These are phyloP conservation scores for Candida mattraensis DNA, from an alignment of 805 yeast genomes.

Conservation along the genomic window DNA sequence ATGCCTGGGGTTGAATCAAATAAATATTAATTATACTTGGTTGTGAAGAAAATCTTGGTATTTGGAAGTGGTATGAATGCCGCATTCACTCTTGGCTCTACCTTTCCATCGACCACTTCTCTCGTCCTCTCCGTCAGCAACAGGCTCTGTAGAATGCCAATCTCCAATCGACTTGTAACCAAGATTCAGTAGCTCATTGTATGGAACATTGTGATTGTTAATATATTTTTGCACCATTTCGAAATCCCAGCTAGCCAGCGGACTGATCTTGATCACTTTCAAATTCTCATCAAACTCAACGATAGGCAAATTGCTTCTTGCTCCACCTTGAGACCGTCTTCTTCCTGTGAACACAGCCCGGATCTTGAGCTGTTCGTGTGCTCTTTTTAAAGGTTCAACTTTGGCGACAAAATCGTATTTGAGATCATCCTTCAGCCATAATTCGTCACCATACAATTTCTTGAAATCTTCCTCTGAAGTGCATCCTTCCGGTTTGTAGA, in stretches of 20 bases:
- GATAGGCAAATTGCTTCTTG: slow-evolving; percentile 67
- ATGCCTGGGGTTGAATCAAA: too few species aligned
- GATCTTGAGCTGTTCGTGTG: slow-evolving; percentile 71
- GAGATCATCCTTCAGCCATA: slow-evolving; percentile 84
- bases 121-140: slow-evolving; percentile 89
- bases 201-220: slow-evolving; percentile 72
- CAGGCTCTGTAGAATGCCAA: slow-evolving; percentile 92
- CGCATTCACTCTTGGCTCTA: slow-evolving; percentile 88
- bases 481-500: slow-evolving; percentile 65
- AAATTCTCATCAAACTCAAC: slow-evolving; percentile 72
- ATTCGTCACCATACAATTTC: slow-evolving; percentile 62
- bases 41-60: slow-evolving; percentile 58
- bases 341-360: slow-evolving; percentile 90
- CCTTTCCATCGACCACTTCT: slow-evolving; percentile 98
- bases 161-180: slow-evolving; percentile 95
- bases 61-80: slow-evolving; percentile 80
- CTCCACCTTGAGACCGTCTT: slow-evolving; percentile 87
- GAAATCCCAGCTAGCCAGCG: slow-evolving; percentile 82
- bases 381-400: slow-evolving; percentile 89
- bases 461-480: slow-evolving; percentile 62
- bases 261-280: slow-evolving; percentile 82
- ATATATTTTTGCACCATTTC: slow-evolving; percentile 68
- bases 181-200: slow-evolving; percentile 75
- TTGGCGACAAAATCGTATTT: slow-evolving; percentile 84
- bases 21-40: slow-evolving; percentile 10